phyloP scores from a whole-genome alignment of 306 rosid genomes.

The Pueraria montana region DNA sequence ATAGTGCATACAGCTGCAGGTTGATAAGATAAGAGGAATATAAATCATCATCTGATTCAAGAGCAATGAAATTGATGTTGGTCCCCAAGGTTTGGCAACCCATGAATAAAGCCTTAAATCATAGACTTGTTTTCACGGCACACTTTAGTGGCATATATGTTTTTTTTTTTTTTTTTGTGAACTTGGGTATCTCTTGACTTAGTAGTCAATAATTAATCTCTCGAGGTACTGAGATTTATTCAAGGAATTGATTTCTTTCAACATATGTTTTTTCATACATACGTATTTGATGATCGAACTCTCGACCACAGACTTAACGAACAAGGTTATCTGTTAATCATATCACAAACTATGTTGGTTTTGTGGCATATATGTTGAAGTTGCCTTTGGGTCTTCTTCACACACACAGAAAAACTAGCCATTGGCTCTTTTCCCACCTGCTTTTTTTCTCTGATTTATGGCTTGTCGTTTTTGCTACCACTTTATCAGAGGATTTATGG shows the following conservation, averaged over 20 bases:
- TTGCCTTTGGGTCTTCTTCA: constrained; percentile 38
- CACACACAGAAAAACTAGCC: neutral
- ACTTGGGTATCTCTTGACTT: too few relatives aligned
- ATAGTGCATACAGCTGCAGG: constrained; percentile 60
- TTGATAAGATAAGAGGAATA: constrained; percentile 58
- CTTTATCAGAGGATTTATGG: constrained; percentile 51
- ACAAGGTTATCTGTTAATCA: too few relatives aligned
- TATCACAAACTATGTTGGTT: neutral
- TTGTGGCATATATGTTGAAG: constrained; percentile 36
- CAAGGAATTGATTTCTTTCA: too few relatives aligned
- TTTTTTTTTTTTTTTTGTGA: constrained; percentile 5
- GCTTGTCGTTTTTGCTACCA: constrained; percentile 46
- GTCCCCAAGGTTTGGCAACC: constrained; percentile 60
- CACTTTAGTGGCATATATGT: constrained; percentile 45
- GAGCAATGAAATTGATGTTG: constrained; percentile 47
- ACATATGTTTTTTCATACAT: too few relatives aligned
- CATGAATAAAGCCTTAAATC: constrained; percentile 39
- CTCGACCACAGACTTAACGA: too few relatives aligned
- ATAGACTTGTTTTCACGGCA: constrained; percentile 53
- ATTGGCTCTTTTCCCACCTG: constrained; percentile 19
- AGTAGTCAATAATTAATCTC: too few relatives aligned
- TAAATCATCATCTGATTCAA: constrained; percentile 43
- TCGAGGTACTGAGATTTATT: too few relatives aligned
- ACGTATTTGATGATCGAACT: too few relatives aligned
- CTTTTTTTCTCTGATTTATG: constrained; percentile 43